Evolutionary conservation across 139 green algal genomes (phyloP).

Genomic region (Chlamydomonas sphaeroides): DNA sequence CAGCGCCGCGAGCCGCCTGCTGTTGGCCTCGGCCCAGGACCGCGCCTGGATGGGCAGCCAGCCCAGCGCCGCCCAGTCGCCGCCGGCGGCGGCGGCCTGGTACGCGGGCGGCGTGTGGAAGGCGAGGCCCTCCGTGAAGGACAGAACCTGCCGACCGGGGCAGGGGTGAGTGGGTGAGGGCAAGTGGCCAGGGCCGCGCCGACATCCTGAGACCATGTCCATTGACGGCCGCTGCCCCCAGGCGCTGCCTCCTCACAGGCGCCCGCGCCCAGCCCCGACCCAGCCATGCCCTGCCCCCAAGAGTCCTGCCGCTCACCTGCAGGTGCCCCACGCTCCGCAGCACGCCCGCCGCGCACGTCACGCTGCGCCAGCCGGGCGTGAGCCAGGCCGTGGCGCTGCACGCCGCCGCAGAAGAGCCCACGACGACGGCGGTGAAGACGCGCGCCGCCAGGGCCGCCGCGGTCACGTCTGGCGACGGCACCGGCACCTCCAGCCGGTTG

Average conservation of each 20-base stretch:
- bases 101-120: conserved; percentile 1
- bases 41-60: background rate
- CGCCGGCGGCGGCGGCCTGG: background rate
- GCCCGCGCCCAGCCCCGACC: too few species aligned
- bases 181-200: too few species aligned
- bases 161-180: too few species aligned
- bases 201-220: too few species aligned
- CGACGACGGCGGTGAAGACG: background rate
- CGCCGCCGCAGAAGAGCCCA: background rate
- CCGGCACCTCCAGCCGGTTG: conserved; percentile 10
- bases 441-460: background rate
- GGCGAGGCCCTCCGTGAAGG: conserved; percentile 1
- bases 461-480: background rate
- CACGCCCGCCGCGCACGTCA: conserved; percentile 17
- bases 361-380: conserved; percentile 17
- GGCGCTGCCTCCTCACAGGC: too few species aligned
- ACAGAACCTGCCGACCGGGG: background rate
- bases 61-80: background rate
- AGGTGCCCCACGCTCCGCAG: conserved; percentile 30
- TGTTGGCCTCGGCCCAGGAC: background rate
- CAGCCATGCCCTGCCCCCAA: too few species aligned
- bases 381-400: conserved; percentile 8
- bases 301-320: too few species aligned
- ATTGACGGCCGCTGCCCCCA: too few species aligned
- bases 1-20: too few species aligned